Base-by-base conservation (phyloP, 164 flowering plant genomes). In the Stephania yunnanensis region DNA sequence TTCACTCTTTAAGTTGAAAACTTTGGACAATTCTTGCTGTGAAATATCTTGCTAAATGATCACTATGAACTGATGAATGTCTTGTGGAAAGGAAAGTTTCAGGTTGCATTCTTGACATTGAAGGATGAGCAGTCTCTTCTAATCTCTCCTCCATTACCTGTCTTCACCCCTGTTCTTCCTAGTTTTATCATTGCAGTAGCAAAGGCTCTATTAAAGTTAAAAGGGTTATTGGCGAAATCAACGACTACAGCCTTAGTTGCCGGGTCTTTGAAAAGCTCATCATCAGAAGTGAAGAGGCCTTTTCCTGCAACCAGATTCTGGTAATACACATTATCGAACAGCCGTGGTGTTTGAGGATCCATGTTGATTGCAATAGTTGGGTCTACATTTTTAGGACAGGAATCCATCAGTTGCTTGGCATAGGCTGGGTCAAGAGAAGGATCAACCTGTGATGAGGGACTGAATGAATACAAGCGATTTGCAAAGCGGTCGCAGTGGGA, bases 231-330 rank as follows among this genome's bases (percentile, higher is more conserved):
- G 1, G 94, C 92, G 63, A 87, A 91, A 48, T 83, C 82, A 1
- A 1, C 70, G 1, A 91, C 91, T 0, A 87, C 89, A 7, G 80
- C 31, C 75, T 74, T 78, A 19, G 95, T 81, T 29, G 76, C 69
- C 0, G 86, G 66, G 68, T 88, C 86, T 1, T 79, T 84, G 79
- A 84, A 90, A 31, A 91, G 86, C 29, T 85, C 89, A 69, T 88
- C 74, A 77, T 93, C 96, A 1, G 98, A 93, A 46, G 88, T 86
- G 78, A 93, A 82, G 76, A 93, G 30, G 9, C 96, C 96, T 73
- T 87, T 87, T 50, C 89, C 87, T 10, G 71, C 72, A 5, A 87
- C 82, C 76, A 93, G 80, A 55, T 90, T 87, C 80, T 87, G 78
- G 82, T 77, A 93, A 48, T 93, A 93, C 30, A n/a, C 66, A 61